Percentiles rank a stretch among this genome's conserved stretches.
Evolutionary conservation across 345 rosid species (phyloP).

Genomic region (Ricinus communis): DNA sequence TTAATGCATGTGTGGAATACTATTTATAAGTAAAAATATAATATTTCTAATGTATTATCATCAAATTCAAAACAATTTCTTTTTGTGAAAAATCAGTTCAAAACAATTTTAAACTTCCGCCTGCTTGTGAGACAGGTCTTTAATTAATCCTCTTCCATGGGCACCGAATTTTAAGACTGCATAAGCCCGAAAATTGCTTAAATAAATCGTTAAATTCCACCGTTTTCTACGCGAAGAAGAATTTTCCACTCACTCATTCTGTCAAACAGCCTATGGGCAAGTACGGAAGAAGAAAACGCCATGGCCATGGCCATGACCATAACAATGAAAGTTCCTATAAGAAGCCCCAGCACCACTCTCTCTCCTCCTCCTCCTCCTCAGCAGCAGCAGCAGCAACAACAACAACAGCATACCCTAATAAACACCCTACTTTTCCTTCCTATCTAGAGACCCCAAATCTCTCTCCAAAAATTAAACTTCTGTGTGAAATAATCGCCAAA

Average conservation of each 20-base stretch:
- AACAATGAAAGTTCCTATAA: background rate
- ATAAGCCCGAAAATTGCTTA: no score
- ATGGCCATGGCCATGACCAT: background rate
- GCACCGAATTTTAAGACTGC: no score
- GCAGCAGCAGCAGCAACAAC: background rate
- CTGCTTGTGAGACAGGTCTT: no score
- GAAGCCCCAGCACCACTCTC: background rate
- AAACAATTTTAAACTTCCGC: no score
- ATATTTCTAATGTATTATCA: no score
- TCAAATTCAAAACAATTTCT: no score
- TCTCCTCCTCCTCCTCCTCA: background rate
- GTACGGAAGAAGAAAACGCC: conserved; percentile 7
- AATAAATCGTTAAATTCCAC: no score
- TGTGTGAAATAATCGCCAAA: conserved; percentile 50
- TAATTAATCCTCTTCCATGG: no score
- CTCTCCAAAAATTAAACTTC: conserved; percentile 33
- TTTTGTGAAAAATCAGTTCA: no score
- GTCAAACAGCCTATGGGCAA: conserved; percentile 1
- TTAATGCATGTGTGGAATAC: no score
- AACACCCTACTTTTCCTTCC: conserved; percentile 38
- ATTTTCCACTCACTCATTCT: background rate
- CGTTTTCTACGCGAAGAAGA: no score
- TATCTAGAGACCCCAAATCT: conserved; percentile 40
- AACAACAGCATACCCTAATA: background rate
- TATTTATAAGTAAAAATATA: no score